A percentile compares a stretch with the other conserved stretches of the same genome.
Conservation (phyloP, 495 filamentous ascomycete genomes). For the Thozetella sp. region DNA sequence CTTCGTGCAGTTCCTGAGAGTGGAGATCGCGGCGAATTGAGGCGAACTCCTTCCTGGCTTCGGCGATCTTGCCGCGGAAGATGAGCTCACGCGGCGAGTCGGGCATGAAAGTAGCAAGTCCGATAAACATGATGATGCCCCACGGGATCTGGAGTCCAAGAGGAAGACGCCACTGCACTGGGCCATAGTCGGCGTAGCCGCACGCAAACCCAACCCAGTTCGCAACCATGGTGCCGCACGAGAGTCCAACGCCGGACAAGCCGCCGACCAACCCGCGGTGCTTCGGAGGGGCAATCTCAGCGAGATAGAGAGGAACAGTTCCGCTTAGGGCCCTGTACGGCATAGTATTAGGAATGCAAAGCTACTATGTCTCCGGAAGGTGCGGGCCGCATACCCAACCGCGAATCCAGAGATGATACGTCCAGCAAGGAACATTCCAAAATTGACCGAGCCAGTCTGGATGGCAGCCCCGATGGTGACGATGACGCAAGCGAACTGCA, state of each 20-base stretch:
- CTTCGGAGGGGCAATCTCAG: conserved; percentile 56
- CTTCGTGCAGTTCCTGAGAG: conserved; percentile 49
- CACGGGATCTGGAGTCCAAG: conserved; percentile 61
- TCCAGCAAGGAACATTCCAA: conserved; percentile 64
- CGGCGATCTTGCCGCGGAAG: conserved; percentile 49
- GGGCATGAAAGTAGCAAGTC: conserved; percentile 60
- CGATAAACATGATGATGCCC: conserved; percentile 59
- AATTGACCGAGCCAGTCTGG: conserved; percentile 59
- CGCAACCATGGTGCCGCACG: conserved; percentile 59
- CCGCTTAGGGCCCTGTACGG: no score
- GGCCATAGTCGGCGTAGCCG: conserved; percentile 53
- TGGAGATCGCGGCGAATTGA: conserved; percentile 49
- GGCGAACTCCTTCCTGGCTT: conserved; percentile 49
- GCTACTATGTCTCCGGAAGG: no score
- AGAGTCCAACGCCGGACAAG: conserved; percentile 59
- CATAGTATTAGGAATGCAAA: no score
- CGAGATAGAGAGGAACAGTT: conserved; percentile 61
- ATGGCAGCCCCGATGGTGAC: conserved; percentile 59
- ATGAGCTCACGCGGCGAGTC: conserved; percentile 59
- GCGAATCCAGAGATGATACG: conserved; percentile 55
- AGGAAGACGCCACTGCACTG: conserved; percentile 58
- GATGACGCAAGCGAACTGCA: conserved; percentile 58
- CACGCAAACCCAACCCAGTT: conserved; percentile 64
- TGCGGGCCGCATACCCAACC: conserved; percentile 43
- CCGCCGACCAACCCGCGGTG: conserved; percentile 59